Percentiles rank a stretch among this genome's conserved stretches.
Conservation (phyloP, 2,329 filamentous ascomycete species). For the Trichothecium sympodiale region DNA sequence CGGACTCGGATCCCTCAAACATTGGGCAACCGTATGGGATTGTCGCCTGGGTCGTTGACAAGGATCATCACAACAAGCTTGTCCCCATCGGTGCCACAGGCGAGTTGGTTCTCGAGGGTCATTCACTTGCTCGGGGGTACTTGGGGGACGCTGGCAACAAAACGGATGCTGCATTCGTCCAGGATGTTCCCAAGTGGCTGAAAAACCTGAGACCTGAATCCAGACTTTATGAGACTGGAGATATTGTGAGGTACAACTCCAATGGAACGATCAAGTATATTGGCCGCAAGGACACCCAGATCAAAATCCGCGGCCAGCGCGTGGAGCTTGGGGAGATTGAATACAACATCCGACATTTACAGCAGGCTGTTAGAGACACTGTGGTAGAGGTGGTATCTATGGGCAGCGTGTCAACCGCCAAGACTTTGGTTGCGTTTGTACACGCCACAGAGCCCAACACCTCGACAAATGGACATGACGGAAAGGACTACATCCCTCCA, state of each 20-base stretch:
- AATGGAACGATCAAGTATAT: slow-evolving; percentile 33
- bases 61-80: not conserved
- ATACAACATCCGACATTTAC: slow-evolving; percentile 24
- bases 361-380: slow-evolving; percentile 29
- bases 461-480: slow-evolving; percentile 5
- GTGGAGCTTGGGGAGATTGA: slow-evolving; percentile 42
- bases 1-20: not conserved
- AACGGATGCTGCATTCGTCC: slow-evolving; percentile 5
- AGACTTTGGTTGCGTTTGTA: slow-evolving; percentile 35
- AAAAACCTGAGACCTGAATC: slow-evolving; percentile 18
- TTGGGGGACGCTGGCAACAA: slow-evolving; percentile 1
- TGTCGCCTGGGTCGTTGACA: slow-evolving; percentile 6
- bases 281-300: slow-evolving; percentile 48
- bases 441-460: slow-evolving; percentile 11
- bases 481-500: slow-evolving; percentile 2
- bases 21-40: not conserved
- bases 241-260: slow-evolving; percentile 28
- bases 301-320: slow-evolving; percentile 50
- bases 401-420: slow-evolving; percentile 25
- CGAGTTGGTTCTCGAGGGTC: slow-evolving; percentile 1
- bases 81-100: not conserved
- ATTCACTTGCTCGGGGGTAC: not conserved
- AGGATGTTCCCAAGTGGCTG: not conserved
- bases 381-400: slow-evolving; percentile 34
- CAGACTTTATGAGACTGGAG: slow-evolving; percentile 33